Evolutionary conservation across 2,329 filamentous ascomycete genomes (phyloP).

Genomic region (Didymella pinodella): DNA sequence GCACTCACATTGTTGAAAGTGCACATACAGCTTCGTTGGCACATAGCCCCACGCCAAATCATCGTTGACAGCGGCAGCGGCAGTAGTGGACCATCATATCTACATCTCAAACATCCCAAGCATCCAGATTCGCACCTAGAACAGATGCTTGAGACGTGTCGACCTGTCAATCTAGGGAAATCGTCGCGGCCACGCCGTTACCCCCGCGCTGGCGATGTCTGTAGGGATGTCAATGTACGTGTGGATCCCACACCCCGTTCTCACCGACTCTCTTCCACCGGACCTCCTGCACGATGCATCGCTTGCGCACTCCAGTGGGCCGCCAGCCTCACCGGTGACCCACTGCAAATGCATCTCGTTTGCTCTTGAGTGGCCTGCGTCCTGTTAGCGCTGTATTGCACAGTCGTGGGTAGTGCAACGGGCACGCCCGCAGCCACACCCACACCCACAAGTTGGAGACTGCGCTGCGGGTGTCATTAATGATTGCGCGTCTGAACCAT

Average conservation of each 20-base stretch:
- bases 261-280: constrained; percentile 37
- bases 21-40: not conserved
- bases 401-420: not conserved
- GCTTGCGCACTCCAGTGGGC: constrained; percentile 25
- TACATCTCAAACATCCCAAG: constrained; percentile 8
- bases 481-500: not conserved
- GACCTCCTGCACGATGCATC: constrained; percentile 26
- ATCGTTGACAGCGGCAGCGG: constrained; percentile 11
- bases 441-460: not conserved
- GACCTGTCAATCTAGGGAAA: constrained; percentile 13
- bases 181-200: constrained; percentile 10
- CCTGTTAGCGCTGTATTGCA: constrained; percentile 8
- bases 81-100: constrained; percentile 9
- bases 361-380: not conserved
- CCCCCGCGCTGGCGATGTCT: constrained; percentile 14
- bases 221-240: constrained; percentile 22
- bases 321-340: constrained; percentile 41
- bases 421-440: constrained; percentile 18
- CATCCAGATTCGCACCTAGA: not conserved
- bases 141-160: constrained; percentile 6
- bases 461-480: not conserved
- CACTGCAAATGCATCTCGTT: constrained; percentile 1
- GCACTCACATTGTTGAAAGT: not conserved
- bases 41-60: not conserved
- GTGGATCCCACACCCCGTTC: constrained; percentile 21